Conservation (phyloP, 2,329 filamentous ascomycete species). For the Chaetomium globosum region DNA sequence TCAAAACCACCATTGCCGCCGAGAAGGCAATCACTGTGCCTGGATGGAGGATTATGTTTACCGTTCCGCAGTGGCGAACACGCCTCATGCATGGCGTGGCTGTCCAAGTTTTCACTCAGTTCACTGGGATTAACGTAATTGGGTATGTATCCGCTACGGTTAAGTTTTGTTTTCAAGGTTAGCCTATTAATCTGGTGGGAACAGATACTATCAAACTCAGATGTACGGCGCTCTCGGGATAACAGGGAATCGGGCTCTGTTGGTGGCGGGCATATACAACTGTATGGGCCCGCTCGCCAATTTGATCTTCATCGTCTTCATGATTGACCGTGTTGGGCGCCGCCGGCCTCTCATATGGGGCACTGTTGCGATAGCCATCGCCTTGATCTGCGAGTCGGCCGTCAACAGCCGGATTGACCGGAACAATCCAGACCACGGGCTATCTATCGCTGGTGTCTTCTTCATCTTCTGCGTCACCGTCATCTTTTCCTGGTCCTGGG, state of each 20-base stretch:
- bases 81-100: constrained; percentile 62
- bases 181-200: neutral
- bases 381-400: constrained; percentile 61
- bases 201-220: constrained; percentile 60
- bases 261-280: constrained; percentile 64
- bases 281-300: constrained; percentile 60
- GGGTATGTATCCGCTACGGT: constrained; percentile 46
- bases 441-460: constrained; percentile 64
- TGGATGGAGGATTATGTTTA: constrained; percentile 61
- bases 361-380: constrained; percentile 57
- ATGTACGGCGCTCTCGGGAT: constrained; percentile 63
- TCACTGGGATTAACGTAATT: constrained; percentile 63
- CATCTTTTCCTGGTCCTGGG: constrained; percentile 62
- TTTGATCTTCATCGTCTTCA: constrained; percentile 61
- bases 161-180: too few species aligned
- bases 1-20: constrained; percentile 63
- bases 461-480: constrained; percentile 66
- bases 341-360: constrained; percentile 57
- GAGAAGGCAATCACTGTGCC: constrained; percentile 57
- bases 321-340: constrained; percentile 57
- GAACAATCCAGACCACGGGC: constrained; percentile 45
- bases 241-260: constrained; percentile 53
- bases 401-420: constrained; percentile 55
- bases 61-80: constrained; percentile 60
- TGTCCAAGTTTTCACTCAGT: constrained; percentile 67